Percentiles rank a stretch among this genome's conserved stretches.
These are phyloP conservation scores for Leishmania major DNA, from an alignment of 208 protist genomes.

Conservation along the genomic window DNA sequence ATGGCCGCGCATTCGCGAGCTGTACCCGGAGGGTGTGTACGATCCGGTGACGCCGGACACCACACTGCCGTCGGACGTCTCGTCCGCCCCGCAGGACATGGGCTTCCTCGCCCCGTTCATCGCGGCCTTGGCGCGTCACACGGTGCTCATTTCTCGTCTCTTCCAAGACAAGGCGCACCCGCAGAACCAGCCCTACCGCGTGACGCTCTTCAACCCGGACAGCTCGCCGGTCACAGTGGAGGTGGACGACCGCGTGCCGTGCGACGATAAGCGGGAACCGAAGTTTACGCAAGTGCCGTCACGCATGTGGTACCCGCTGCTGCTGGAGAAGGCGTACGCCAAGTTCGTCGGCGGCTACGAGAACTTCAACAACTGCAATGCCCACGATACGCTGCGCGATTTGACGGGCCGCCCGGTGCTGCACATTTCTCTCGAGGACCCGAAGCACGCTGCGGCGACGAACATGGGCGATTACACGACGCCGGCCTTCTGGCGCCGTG, in stretches of 20 bases:
- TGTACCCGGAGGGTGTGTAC: conserved; percentile 77
- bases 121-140: conserved; percentile 64
- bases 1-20: conserved; percentile 76
- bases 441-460: conserved; percentile 68
- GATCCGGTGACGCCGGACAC: conserved; percentile 59
- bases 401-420: conserved; percentile 82
- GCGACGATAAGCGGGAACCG: conserved; percentile 63
- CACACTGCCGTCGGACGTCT: conserved; percentile 58
- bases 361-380: conserved; percentile 80
- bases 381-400: conserved; percentile 83
- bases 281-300: conserved; percentile 75
- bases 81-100: conserved; percentile 50
- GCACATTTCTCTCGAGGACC: conserved; percentile 78
- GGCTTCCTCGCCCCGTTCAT: conserved; percentile 82
- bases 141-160: conserved; percentile 65
- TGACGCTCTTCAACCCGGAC: conserved; percentile 78
- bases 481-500: conserved; percentile 67
- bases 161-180: conserved; percentile 70
- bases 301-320: conserved; percentile 79
- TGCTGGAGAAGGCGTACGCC: conserved; percentile 92
- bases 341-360: conserved; percentile 89
- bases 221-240: conserved; percentile 68
- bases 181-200: conserved; percentile 72
- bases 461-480: conserved; percentile 77
- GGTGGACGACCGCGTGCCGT: conserved; percentile 81